phyloP scores from a whole-genome alignment of 176 grass and related monocot species.

The Phoenix dactylifera region DNA sequence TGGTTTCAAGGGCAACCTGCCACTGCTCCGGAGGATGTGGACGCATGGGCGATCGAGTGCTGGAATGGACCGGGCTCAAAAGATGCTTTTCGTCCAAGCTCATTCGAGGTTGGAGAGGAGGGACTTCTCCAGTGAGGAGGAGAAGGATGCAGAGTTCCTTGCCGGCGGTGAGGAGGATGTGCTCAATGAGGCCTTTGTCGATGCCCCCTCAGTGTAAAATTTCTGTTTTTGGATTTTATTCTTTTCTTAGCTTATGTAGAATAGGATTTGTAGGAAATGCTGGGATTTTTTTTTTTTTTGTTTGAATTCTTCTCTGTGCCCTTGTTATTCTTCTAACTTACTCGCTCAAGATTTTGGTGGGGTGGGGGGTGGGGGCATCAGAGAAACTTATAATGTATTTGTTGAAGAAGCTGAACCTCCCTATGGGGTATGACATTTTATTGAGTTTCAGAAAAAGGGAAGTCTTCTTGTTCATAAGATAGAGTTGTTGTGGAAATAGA shows the following conservation, averaged over 20 bases:
- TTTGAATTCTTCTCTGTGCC: background rate
- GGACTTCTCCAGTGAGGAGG: background rate
- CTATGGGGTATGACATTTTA: background rate
- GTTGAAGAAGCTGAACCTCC: background rate
- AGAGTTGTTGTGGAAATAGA: background rate
- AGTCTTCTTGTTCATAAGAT: conserved; percentile 4
- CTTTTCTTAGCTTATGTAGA: background rate
- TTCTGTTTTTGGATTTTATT: background rate
- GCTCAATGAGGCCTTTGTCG: background rate
- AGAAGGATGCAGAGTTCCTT: background rate
- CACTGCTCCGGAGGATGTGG: conserved; percentile 34
- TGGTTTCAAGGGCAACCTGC: conserved; percentile 40
- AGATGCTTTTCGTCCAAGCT: background rate
- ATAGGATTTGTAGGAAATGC: conserved; percentile 1
- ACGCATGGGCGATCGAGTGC: background rate
- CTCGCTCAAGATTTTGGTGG: background rate
- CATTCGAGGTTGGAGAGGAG: background rate
- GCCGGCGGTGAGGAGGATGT: background rate
- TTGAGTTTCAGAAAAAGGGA: background rate
- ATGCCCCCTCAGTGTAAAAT: background rate
- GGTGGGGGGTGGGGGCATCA: background rate
- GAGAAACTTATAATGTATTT: background rate
- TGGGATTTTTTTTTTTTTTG: background rate
- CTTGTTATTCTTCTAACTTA: background rate
- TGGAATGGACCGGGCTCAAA: background rate